Evolutionary conservation across 2,329 filamentous ascomycete genomes (phyloP), one percentile per base, ranked within the genome.

Genomic region (Exserohilum turcica): DNA sequence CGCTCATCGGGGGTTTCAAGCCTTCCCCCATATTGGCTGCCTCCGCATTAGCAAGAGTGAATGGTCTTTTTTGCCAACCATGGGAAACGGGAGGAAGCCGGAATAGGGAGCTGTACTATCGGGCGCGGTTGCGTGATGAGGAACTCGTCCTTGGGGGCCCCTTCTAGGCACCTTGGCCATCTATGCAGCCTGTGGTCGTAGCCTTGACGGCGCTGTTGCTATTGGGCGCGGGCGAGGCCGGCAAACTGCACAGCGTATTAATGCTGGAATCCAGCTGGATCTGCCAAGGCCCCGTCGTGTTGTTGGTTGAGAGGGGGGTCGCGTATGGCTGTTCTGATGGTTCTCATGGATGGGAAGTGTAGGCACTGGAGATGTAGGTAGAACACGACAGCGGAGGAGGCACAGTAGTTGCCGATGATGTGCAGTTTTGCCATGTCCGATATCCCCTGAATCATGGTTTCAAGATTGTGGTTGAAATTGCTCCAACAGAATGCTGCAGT

Each of bases 121-220:
- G 40, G 28, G 19, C 28, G 12, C n/a, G 16, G 21, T 29, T 40
- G 24, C 38, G 24, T 16, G 24, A 40, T 40, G 24, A 9, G 24
- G 38, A 40, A 29, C 24, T 28, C 9, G 21, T 10, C 38, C 24
- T 28, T 29, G 8, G 27, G 27, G 9, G 5, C 13, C 6, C 24
- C 16, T 27, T 40, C 38, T 40, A 40, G 38, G 38, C 38, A 29
- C 16, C 38, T 40, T 40, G 38, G 38, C 38, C 38, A 16, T 40
- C 38, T 24, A 40, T 28, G 38, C 24, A 28, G 24, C 10, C 12
- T 13, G 38, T 24, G 27, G n/a, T 5, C 24, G 16, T 6, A 6
- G 6, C 24, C 24, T 12, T 3, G 8, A 13, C 7, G 9, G n/a
- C 9, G 15, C 38, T 3, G 8, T 24, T 40, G 24, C n/a, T 4